Evolutionary conservation across 2,329 filamentous ascomycete genomes (phyloP), one percentile per base, ranked within the genome.

Genomic region (Aspergillus jensenii): DNA sequence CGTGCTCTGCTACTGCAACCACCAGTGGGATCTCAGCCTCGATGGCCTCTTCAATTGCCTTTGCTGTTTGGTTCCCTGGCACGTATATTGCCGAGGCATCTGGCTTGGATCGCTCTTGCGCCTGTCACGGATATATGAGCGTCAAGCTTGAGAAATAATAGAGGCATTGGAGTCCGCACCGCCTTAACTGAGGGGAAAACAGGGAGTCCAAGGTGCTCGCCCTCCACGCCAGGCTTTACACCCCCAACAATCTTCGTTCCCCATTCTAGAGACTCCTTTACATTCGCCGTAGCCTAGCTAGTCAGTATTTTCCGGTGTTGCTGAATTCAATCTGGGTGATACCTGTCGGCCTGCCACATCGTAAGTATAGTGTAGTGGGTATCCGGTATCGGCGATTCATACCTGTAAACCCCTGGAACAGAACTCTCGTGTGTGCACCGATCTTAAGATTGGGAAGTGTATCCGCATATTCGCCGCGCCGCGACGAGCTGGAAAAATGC

Each of bases 51-150:
- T 90, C 87, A 65, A 93, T 92, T 0, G 90, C 90, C 25, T 80
- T 79, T 0, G 87, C 81, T 1, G 90, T 90, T 63, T 89, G 85
- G 59, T 87, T 84, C n/a, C 90, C 89, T 1, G 90, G 87, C 2
- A 93, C 90, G 65, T 91, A 93, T 56, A 93, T 89, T 4, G 87
- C 89, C 1, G 90, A 91, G 4, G 89, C 90, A 75, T 92, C 86
- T 2, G 90, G 90, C 65, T 87, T 90, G 39, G 91, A 76, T 65
- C 84, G 79, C 64, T 88, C 83, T 76, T 89, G 86, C 6, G 90
- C 90, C 81, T 85, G 52, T 19, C 17, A 37, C 52, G 12, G 15
- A 21, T 6, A 21, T 12, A 31, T 33, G 8, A 33, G 27, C 50
- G 2, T 4, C 35, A 21, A 21, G 6, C 45, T 48, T 31, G 3